Conservation (phyloP, 345 rosid species). For the Bretschneidera sinensis region DNA sequence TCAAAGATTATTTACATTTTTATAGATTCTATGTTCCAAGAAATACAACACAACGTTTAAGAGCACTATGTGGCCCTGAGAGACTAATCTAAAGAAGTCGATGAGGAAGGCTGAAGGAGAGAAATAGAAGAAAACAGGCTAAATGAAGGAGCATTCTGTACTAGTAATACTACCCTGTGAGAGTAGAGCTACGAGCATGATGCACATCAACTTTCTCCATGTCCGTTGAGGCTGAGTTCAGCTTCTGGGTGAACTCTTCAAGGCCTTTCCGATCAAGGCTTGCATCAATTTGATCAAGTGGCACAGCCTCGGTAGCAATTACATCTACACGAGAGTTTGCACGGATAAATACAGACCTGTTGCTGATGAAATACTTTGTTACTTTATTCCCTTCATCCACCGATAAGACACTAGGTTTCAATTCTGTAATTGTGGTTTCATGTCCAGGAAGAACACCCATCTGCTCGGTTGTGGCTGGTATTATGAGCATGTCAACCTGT, state of each 20-base stretch:
- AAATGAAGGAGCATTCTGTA: background rate
- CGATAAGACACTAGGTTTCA: constrained; percentile 56
- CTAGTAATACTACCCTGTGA: constrained; percentile 33
- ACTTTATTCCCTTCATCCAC: constrained; percentile 56
- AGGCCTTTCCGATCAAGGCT: constrained; percentile 52
- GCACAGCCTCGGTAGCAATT: constrained; percentile 49
- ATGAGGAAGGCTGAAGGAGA: too few species aligned
- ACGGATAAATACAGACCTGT: constrained; percentile 54
- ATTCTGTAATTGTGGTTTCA: constrained; percentile 52
- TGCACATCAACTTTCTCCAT: constrained; percentile 52
- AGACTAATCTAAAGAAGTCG: too few species aligned
- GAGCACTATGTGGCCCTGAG: too few species aligned
- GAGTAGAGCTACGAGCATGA: constrained; percentile 38
- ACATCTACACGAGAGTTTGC: constrained; percentile 53
- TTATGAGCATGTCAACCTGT: constrained; percentile 63
- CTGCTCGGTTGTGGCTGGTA: constrained; percentile 62
- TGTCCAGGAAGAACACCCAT: constrained; percentile 69
- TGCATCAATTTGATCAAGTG: constrained; percentile 41
- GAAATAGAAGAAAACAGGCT: background rate
- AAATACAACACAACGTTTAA: too few species aligned
- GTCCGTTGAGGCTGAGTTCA: constrained; percentile 45
- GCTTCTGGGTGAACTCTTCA: constrained; percentile 49
- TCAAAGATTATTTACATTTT: too few species aligned
- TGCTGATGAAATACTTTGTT: constrained; percentile 53
- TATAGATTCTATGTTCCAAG: too few species aligned